Evolutionary conservation across 768 basidiomycete genomes (phyloP), one percentile per base, ranked within the genome.

Genomic region (Lyophyllum semitale): DNA sequence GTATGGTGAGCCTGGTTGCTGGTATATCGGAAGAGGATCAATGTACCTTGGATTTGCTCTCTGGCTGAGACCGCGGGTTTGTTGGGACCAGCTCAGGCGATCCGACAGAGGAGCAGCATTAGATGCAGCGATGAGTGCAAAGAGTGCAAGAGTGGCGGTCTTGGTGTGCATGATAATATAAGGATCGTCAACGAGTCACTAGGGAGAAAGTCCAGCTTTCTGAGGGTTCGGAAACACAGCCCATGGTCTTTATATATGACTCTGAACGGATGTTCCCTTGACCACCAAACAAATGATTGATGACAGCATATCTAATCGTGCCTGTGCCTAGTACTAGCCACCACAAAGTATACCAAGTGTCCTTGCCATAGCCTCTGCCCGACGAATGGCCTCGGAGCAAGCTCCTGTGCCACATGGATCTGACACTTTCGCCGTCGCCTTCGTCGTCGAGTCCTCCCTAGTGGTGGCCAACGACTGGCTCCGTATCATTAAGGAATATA

Each of bases 391-490:
- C 17, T 51, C 50, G 3, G 50, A 51, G 26, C 50, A 51, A 29
- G 38, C 17, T 12, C 35, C 17, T 5, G 37, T 27, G 12, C 32
- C 13, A 18, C 46, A 29, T 26, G 29, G 12, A 20, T 44, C 60
- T 11, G 66, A 71, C 11, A 44, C 70, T 30, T 55, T 77, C 37
- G 83, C 84, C 17, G 68, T 89, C 27, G 82, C 79, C 0, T 77
- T 83, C 53, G 79, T 89, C 51, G 73, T 84, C 55, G 88, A 89
- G 48, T 78, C 84, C 1, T 88, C 88, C 5, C 67, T 82, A 2
- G 60, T 75, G 3, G 71, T 90, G 3, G 77, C 76, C 8, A 59
- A 71, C 2, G 80, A 85, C 63, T 89, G 86, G 87, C 55, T 63
- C 0, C 65, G 63, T 8, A 57, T 85, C 26, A 59, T 83, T 40